Percentiles rank a stretch among this genome's conserved stretches.
Conservation (phyloP, 2,329 filamentous ascomycete genomes). For the Sordariomycetes sp. region DNA sequence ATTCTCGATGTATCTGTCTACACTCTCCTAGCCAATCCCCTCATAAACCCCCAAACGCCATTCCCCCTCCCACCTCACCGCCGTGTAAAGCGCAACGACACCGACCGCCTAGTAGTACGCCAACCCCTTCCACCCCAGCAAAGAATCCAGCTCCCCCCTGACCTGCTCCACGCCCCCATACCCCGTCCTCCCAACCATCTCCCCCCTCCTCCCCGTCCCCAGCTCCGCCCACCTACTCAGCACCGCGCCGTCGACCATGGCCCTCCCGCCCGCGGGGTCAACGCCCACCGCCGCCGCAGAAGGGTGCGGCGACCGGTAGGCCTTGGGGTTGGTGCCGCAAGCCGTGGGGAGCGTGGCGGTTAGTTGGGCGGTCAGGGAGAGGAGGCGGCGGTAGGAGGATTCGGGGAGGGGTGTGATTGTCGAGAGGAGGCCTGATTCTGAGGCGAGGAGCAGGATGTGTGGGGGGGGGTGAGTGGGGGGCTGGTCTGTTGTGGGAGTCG, state of each 20-base stretch:
- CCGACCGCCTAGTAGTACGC: conserved; percentile 22
- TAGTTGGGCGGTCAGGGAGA: conserved; percentile 69
- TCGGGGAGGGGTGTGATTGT: conserved; percentile 69
- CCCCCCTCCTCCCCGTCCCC: conserved; percentile 53
- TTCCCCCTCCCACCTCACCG: background rate
- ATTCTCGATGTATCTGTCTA: background rate
- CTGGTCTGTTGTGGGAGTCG: conserved; percentile 11
- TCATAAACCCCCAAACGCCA: background rate
- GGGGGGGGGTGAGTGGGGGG: conserved; percentile 12
- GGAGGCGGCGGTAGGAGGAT: conserved; percentile 69
- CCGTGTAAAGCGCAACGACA: background rate
- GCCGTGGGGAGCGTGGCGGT: conserved; percentile 62
- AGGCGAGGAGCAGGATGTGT: conserved; percentile 53
- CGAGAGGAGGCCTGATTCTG: conserved; percentile 62
- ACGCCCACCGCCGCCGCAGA: conserved; percentile 37
- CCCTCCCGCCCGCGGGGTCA: conserved; percentile 45
- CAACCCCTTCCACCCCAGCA: conserved; percentile 51
- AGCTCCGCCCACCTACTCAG: conserved; percentile 65
- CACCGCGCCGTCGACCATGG: conserved; percentile 67
- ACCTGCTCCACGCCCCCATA: conserved; percentile 51
- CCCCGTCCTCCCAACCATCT: conserved; percentile 64
- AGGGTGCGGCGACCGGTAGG: conserved; percentile 47
- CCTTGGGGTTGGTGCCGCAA: conserved; percentile 72
- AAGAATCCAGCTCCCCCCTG: conserved; percentile 52
- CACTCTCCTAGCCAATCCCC: background rate